These are phyloP conservation scores for Aspergillus sp. DNA, from an alignment of 2,329 filamentous ascomycete species.

Conservation along the genomic window DNA sequence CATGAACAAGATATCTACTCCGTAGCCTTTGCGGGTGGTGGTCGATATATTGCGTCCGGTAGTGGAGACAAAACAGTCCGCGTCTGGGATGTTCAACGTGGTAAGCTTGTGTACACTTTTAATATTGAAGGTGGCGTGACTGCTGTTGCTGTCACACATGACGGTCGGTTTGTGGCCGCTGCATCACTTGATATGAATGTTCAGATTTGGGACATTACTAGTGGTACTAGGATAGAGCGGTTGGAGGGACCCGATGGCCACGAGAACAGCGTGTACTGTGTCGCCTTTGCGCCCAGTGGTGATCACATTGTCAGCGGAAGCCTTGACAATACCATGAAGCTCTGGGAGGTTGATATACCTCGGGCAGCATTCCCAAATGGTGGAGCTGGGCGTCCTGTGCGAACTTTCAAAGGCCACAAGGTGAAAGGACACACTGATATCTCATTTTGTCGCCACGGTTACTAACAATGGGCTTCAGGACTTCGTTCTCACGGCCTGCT, in stretches of 20 bases:
- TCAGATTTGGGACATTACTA: slow-evolving; percentile 89
- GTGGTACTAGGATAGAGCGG: slow-evolving; percentile 82
- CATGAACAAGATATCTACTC: slow-evolving; percentile 99
- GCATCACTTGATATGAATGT: slow-evolving; percentile 97
- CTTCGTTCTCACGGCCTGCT: slow-evolving; percentile 91
- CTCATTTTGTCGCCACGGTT: background rate
- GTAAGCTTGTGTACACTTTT: slow-evolving; percentile 77
- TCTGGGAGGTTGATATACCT: slow-evolving; percentile 87
- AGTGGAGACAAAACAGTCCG: slow-evolving; percentile 93
- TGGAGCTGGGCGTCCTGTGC: slow-evolving; percentile 50
- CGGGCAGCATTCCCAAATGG: slow-evolving; percentile 63
- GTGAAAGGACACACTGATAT: slow-evolving; percentile 49
- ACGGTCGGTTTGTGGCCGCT: slow-evolving; percentile 89
- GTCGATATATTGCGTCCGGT: slow-evolving; percentile 89
- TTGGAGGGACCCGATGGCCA: slow-evolving; percentile 91
- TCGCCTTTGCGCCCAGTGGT: slow-evolving; percentile 91
- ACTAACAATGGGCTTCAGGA: slow-evolving; percentile 56
- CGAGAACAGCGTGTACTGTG: slow-evolving; percentile 94
- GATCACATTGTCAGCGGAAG: slow-evolving; percentile 90
- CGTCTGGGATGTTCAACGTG: slow-evolving; percentile 90
- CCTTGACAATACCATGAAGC: slow-evolving; percentile 97
- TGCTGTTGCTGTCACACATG: slow-evolving; percentile 94
- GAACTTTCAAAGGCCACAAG: slow-evolving; percentile 96
- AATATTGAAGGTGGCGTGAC: slow-evolving; percentile 96
- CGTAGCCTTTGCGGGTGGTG: slow-evolving; percentile 89